These are phyloP conservation scores for Camelina laxa DNA, from an alignment of 345 rosid genomes.

Conservation along the genomic window DNA sequence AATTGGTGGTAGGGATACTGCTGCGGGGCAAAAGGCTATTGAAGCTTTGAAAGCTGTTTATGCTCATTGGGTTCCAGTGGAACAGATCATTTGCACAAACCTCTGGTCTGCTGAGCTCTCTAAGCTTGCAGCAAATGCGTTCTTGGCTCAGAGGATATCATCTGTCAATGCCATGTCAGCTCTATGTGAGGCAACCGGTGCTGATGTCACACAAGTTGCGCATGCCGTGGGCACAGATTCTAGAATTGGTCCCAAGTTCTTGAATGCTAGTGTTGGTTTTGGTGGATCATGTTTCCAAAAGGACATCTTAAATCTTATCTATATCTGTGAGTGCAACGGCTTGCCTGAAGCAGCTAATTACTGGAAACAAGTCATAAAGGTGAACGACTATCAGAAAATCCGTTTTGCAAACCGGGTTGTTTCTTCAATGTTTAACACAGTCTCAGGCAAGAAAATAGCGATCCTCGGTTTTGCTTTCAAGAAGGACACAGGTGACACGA, in stretches of 20 bases:
- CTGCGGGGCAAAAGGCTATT: constrained; percentile 60
- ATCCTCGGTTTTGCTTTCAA: constrained; percentile 74
- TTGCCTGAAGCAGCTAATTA: constrained; percentile 70
- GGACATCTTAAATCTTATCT: constrained; percentile 68
- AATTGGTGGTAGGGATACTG: constrained; percentile 74
- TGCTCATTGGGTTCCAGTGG: constrained; percentile 75
- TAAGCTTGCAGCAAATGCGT: constrained; percentile 81
- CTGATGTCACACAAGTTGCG: constrained; percentile 64
- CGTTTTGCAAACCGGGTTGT: constrained; percentile 70
- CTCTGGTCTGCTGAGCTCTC: constrained; percentile 84
- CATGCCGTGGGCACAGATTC: constrained; percentile 68
- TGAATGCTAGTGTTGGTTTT: constrained; percentile 77
- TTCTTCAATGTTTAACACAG: constrained; percentile 71
- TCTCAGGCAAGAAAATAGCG: constrained; percentile 66
- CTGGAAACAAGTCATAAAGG: constrained; percentile 79
- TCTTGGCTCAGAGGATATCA: constrained; percentile 73
- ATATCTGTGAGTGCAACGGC: constrained; percentile 77
- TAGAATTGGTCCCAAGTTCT: constrained; percentile 73
- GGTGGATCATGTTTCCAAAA: constrained; percentile 83
- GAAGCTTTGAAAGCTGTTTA: constrained; percentile 62
- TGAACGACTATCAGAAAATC: constrained; percentile 73
- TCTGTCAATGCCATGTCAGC: constrained; percentile 84
- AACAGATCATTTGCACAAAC: constrained; percentile 65
- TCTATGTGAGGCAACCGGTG: constrained; percentile 75
- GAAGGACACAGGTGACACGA: constrained; percentile 80